These are phyloP conservation scores for Penicillium coprophilum DNA, from an alignment of 495 filamentous ascomycete species.

Conservation along the genomic window DNA sequence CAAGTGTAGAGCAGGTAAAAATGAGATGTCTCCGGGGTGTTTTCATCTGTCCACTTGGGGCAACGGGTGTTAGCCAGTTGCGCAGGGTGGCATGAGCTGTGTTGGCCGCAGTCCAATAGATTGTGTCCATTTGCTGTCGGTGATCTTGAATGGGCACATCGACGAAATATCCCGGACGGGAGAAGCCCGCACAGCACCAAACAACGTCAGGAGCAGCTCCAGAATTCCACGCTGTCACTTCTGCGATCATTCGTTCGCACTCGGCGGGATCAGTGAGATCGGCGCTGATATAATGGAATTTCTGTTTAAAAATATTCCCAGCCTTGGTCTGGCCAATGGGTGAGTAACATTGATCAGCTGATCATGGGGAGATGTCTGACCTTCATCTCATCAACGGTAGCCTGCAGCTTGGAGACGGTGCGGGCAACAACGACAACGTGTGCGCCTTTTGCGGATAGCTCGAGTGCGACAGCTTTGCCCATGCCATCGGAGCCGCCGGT, in stretches of 20 bases:
- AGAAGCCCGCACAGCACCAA: slow-evolving; percentile 85
- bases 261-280: slow-evolving; percentile 73
- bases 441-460: slow-evolving; percentile 80
- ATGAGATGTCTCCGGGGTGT: slow-evolving; percentile 70
- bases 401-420: slow-evolving; percentile 70
- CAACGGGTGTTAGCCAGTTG: slow-evolving; percentile 48
- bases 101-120: slow-evolving; percentile 88
- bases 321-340: slow-evolving; percentile 53
- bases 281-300: slow-evolving; percentile 79
- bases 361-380: slow-evolving; percentile 36
- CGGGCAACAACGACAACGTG: slow-evolving; percentile 83
- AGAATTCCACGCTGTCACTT: slow-evolving; percentile 82
- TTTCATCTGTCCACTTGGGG: slow-evolving; percentile 31
- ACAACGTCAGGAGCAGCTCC: slow-evolving; percentile 75
- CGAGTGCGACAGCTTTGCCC: slow-evolving; percentile 69
- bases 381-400: slow-evolving; percentile 63
- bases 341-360: slow-evolving; percentile 12
- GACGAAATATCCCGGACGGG: slow-evolving; percentile 74
- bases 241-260: slow-evolving; percentile 63
- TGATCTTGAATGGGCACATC: slow-evolving; percentile 64
- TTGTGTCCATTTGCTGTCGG: slow-evolving; percentile 81
- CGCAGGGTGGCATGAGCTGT: slow-evolving; percentile 67
- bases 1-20: slow-evolving; percentile 77
- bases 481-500: slow-evolving; percentile 94
- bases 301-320: slow-evolving; percentile 59